These are phyloP conservation scores for Trichoderma arundinaceum DNA, from an alignment of 2,329 filamentous ascomycete species.

Conservation along the genomic window DNA sequence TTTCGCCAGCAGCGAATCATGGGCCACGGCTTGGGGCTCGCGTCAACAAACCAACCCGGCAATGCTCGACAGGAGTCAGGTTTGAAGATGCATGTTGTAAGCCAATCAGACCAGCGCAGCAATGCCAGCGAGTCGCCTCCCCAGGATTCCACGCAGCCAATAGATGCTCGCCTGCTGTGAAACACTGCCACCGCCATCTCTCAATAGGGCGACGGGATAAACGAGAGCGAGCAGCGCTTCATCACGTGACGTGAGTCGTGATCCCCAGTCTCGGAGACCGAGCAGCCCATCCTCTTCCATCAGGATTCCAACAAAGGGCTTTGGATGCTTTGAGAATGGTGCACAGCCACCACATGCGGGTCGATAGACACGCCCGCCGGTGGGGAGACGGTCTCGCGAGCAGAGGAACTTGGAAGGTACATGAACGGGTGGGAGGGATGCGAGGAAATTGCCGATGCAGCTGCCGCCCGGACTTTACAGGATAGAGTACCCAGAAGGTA, in stretches of 20 bases:
- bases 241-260: conserved; percentile 6
- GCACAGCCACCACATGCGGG: conserved; percentile 25
- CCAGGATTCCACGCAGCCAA: not conserved
- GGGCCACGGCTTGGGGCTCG: not conserved
- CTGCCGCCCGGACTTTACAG: not conserved
- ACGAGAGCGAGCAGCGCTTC: not conserved
- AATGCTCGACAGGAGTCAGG: conserved; percentile 19
- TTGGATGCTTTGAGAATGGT: conserved; percentile 7
- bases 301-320: conserved; percentile 14
- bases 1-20: not conserved
- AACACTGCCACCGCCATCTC: conserved; percentile 27
- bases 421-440: not conserved
- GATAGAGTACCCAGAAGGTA: not conserved
- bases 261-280: conserved; percentile 18
- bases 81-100: not conserved
- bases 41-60: conserved; percentile 5
- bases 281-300: conserved; percentile 9
- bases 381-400: conserved; percentile 15
- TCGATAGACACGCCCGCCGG: not conserved
- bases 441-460: not conserved
- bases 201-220: not conserved
- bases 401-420: conserved; percentile 5
- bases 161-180: not conserved
- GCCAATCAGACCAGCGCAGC: conserved; percentile 9
- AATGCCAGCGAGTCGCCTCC: conserved; percentile 11